These are phyloP conservation scores for Rutstroemia sp. DNA, from an alignment of 2,329 filamentous ascomycete species.

Conservation along the genomic window DNA sequence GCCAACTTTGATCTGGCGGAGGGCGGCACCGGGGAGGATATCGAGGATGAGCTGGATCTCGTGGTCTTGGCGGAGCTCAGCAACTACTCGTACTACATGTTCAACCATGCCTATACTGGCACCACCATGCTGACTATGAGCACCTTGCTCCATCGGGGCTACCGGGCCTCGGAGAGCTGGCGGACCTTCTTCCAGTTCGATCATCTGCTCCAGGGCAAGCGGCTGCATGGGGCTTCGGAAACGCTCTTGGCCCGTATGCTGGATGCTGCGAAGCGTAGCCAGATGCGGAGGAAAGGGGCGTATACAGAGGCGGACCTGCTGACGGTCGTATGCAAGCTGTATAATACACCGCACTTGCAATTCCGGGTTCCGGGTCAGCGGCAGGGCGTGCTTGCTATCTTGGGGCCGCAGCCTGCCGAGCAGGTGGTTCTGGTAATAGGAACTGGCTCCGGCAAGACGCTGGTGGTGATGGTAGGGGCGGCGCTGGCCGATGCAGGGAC, in stretches of 20 bases:
- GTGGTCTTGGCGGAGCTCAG: conserved; percentile 12
- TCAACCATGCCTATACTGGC: conserved; percentile 9
- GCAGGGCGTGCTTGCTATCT: conserved; percentile 8
- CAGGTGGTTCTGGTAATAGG: conserved; percentile 12
- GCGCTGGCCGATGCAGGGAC: conserved; percentile 10
- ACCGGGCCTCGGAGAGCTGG: conserved; percentile 8
- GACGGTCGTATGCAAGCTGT: conserved; percentile 2
- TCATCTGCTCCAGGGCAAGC: conserved; percentile 7
- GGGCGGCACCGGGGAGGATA: neutral
- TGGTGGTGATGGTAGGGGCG: conserved; percentile 9
- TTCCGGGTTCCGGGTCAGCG: conserved; percentile 6
- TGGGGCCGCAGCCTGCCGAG: conserved; percentile 7
- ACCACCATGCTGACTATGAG: conserved; percentile 11
- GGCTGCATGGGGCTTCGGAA: conserved; percentile 1
- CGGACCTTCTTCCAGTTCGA: conserved; percentile 10
- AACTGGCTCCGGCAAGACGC: conserved; percentile 10
- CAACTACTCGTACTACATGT: neutral
- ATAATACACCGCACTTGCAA: conserved; percentile 5
- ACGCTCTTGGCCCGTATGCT: neutral
- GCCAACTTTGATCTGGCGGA: conserved; percentile 12
- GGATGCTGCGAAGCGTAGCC: no score
- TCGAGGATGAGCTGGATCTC: conserved; percentile 2
- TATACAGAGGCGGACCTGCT: conserved; percentile 9
- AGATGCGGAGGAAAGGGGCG: no score
- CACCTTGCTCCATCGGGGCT: conserved; percentile 8